Percentiles rank a stretch among this genome's conserved stretches.
Evolutionary conservation across 2,329 filamentous ascomycete species (phyloP).

Genomic region (Fusarium fujikuroi): DNA sequence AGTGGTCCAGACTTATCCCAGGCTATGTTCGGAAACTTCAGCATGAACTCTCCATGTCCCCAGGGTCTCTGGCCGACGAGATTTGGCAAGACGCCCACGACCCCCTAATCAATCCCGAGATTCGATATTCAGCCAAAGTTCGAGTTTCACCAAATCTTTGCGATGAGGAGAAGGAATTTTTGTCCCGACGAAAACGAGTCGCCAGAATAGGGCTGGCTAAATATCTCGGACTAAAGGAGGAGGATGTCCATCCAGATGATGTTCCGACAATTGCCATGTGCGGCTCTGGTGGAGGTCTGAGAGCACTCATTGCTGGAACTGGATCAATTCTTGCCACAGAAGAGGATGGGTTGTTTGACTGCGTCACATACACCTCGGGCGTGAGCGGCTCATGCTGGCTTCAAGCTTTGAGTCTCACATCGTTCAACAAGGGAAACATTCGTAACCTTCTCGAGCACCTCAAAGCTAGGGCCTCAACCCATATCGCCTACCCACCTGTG

Average conservation of each 20-base stretch:
- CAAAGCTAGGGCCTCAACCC: slow-evolving; percentile 83
- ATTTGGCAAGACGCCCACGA: slow-evolving; percentile 95
- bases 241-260: slow-evolving; percentile 90
- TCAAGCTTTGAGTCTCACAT: slow-evolving; percentile 82
- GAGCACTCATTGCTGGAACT: slow-evolving; percentile 89
- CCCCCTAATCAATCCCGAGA: slow-evolving; percentile 85
- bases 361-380: slow-evolving; percentile 92
- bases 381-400: slow-evolving; percentile 98
- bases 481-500: slow-evolving; percentile 91
- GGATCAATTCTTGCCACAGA: slow-evolving; percentile 87
- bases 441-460: slow-evolving; percentile 81
- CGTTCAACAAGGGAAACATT: slow-evolving; percentile 76
- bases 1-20: slow-evolving; percentile 83
- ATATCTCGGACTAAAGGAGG: slow-evolving; percentile 82
- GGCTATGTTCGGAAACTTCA: slow-evolving; percentile 85
- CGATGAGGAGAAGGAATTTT: slow-evolving; percentile 81
- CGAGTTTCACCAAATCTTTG: slow-evolving; percentile 85
- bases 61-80: slow-evolving; percentile 88
- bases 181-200: slow-evolving; percentile 73
- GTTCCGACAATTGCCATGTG: slow-evolving; percentile 94
- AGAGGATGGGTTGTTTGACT: slow-evolving; percentile 91
- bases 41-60: slow-evolving; percentile 85
- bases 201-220: slow-evolving; percentile 79
- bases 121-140: slow-evolving; percentile 82
- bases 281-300: slow-evolving; percentile 89